These are phyloP conservation scores for Cardiospermum halicacabum DNA, from an alignment of 345 rosid species.

Conservation along the genomic window DNA sequence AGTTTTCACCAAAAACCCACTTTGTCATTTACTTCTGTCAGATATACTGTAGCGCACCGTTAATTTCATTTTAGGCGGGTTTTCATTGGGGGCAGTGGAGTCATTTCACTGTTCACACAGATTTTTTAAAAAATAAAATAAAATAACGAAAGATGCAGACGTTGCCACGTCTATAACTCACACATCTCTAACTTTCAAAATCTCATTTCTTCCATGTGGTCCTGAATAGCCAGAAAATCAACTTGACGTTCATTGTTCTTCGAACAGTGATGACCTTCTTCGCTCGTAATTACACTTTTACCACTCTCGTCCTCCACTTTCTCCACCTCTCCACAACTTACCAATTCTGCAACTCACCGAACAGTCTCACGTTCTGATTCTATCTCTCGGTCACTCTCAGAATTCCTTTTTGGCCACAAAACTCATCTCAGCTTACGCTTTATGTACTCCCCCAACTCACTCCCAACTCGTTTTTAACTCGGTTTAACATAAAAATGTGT, in stretches of 20 bases:
- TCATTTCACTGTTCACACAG: no score
- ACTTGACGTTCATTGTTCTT: background rate
- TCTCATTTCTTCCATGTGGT: no score
- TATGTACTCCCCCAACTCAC: slow-evolving; percentile 17
- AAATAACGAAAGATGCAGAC: no score
- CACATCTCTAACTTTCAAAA: no score
- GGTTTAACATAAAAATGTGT: slow-evolving; percentile 23
- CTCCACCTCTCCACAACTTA: slow-evolving; percentile 31
- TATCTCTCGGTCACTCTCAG: slow-evolving; percentile 29
- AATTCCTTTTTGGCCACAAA: slow-evolving; percentile 43
- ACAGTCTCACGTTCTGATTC: slow-evolving; percentile 45
- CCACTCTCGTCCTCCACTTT: slow-evolving; percentile 22
- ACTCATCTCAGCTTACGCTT: slow-evolving; percentile 55
- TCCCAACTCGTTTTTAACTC: slow-evolving; percentile 45
- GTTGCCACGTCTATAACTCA: no score
- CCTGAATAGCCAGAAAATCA: no score
- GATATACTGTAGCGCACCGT: no score
- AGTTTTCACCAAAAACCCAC: no score
- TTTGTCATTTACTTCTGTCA: no score
- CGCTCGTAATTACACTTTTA: slow-evolving; percentile 24
- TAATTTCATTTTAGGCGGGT: no score
- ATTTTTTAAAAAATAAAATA: no score
- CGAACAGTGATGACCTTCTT: slow-evolving; percentile 14
- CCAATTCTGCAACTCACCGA: slow-evolving; percentile 27
- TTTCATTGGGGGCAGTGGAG: no score